Evolutionary conservation across 305 asterid genomes (phyloP), one percentile per base, ranked within the genome.

Genomic region (Fraxinus dipetala): DNA sequence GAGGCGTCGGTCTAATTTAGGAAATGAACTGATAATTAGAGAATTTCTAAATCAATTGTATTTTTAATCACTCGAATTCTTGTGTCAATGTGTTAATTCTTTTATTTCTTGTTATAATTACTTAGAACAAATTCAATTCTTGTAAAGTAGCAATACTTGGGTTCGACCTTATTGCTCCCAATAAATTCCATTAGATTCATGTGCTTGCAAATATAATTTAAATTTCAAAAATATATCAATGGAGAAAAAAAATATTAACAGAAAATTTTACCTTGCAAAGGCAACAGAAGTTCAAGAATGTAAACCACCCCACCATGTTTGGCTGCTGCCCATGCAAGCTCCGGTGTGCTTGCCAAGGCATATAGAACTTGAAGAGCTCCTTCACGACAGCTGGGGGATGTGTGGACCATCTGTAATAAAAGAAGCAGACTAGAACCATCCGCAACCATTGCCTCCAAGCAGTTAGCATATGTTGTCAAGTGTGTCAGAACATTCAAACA

Each of bases 301-400:
- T 93, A 94, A 84, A 96, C 98, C 78, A 94, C 99, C 83, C 99
- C 99, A 77, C 99, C 99, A 84, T 94, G 98, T 89, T 94, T 96
- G 31, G 99, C 99, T 80, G 97, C 97, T 80, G 98, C 94, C 99
- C 98, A 96, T 72, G 99, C 98, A 81, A 94, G 95, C 88, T 94
- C 98, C 14, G 98, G 91, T 65, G 99, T 96, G 91, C 98, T 92
- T 85, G 99, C 99, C 88, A 96, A 88, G 79, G 99, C 93, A 88
- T 96, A 96, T 69, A 96, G 98, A 85, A 96, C 98, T 77, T 96
- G 99, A 76, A 96, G 89, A 86, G 94, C 97, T 84, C 99, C 99
- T 90, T 94, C 98, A 77, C 97, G 98, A 79, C 99, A 96, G 88
- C 89, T 90, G 69, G 98, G 98, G 79, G 98, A 90, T 24, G 98